Evolutionary conservation across 2,329 filamentous ascomycete genomes (phyloP), one percentile per base, ranked within the genome.

Genomic region (Xylaria sp.): DNA sequence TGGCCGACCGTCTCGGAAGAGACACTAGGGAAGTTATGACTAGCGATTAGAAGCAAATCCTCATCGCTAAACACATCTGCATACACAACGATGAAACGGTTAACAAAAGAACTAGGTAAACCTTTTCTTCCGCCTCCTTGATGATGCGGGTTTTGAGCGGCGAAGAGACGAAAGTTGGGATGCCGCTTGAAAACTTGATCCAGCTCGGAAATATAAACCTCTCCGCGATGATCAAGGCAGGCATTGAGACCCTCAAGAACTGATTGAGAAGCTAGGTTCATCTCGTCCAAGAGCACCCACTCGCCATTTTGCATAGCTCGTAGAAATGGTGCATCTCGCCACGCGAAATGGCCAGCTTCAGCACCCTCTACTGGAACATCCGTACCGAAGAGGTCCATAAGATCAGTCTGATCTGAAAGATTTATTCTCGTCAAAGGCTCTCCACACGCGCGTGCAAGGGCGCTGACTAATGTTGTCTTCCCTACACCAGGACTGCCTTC

Each of bases 401-500:
- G 83, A 79, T 99, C 96, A 0, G 97, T 99, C 81, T 99, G 96
- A 74, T 99, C 96, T 0, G 96, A 98, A 67, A 99, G 84, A 76
- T 99, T 99, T 80, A 99, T 97, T 74, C 96, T 88, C 0, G 94
- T 97, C 70, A 99, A 82, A 8, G 92, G 91, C 69, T 91, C 91
- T 5, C 94, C 93, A 71, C 93, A 91, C 4, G 91, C 90, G 72
- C 88, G 87, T 1, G 97, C 92, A 53, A 99, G 84, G 0, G 96
- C 94, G 53, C 91, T 91, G 25, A 99, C 89, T 15, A 99, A 85
- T 1, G 95, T 97, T 0, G 96, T 99, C 83, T 99, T 99, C 64
- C 96, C 96, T 25, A 99, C 96, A 77, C 96, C 96, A n/a, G 96
- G 96, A 74, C 93, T 97, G 41, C 97, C 96, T 82, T 99, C 96